phyloP scores from a whole-genome alignment of 345 rosid species.

The Firmiana major region DNA sequence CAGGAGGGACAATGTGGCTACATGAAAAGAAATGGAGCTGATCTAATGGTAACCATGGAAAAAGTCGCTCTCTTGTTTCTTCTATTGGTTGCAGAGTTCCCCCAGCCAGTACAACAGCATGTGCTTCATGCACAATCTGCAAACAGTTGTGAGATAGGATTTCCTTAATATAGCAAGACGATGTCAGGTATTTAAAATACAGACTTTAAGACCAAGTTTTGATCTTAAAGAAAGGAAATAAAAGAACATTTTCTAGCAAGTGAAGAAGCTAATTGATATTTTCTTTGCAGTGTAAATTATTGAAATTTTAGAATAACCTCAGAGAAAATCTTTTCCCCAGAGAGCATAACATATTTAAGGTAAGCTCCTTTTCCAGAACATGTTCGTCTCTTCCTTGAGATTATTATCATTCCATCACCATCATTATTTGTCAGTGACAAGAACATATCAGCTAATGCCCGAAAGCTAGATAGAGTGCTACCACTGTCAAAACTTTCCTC shows the following conservation, averaged over 20 bases:
- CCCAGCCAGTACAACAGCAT: constrained; percentile 80
- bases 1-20: constrained; percentile 78
- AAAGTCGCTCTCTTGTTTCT: constrained; percentile 89
- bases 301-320: constrained; percentile 52
- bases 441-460: constrained; percentile 61
- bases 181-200: background rate
- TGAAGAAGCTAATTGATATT: background rate
- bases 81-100: constrained; percentile 97
- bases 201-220: background rate
- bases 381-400: constrained; percentile 50
- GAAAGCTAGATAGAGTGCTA: constrained; percentile 70
- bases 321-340: constrained; percentile 79
- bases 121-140: constrained; percentile 82
- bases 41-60: constrained; percentile 69
- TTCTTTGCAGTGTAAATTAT: background rate
- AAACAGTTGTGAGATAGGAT: constrained; percentile 13
- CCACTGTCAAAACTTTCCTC: constrained; percentile 36
- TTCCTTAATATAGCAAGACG: constrained; percentile 1
- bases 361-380: constrained; percentile 51
- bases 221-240: background rate
- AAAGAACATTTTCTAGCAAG: background rate
- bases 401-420: constrained; percentile 85
- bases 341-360: constrained; percentile 85
- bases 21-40: constrained; percentile 82
- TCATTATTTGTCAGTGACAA: constrained; percentile 68